phyloP scores from a whole-genome alignment of 108 stramenopile genomes.

The Nitzschia sp. region DNA sequence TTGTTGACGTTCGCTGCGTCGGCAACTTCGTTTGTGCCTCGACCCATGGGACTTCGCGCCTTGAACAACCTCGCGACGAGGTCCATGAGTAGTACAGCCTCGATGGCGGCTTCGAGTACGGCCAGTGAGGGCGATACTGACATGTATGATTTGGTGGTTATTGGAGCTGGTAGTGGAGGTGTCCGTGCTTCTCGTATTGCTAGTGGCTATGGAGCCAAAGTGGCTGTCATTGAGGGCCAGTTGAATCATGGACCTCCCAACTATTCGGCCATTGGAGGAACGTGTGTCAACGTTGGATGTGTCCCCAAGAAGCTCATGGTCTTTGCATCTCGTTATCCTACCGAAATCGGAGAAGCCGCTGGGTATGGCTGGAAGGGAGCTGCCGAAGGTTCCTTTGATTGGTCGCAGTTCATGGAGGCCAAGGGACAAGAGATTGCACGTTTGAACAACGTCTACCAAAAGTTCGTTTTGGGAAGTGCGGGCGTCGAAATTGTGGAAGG shows the following conservation, averaged over 20 bases:
- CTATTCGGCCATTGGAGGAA: conserved; percentile 78
- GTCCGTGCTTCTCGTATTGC: conserved; percentile 72
- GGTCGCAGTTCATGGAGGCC: conserved; percentile 59
- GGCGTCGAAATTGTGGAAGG: conserved; percentile 67
- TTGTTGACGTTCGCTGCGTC: conserved; percentile 7
- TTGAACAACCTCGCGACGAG: background rate
- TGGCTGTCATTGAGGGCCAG: conserved; percentile 80
- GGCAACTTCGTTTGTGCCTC: conserved; percentile 12
- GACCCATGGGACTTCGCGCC: background rate
- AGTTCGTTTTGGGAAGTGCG: conserved; percentile 56
- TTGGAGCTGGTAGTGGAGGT: conserved; percentile 78
- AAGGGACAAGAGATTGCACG: conserved; percentile 63
- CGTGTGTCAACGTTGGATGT: conserved; percentile 97
- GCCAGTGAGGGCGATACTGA: background rate
- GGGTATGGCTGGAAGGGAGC: conserved; percentile 72
- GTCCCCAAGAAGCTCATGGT: conserved; percentile 64
- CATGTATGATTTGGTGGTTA: conserved; percentile 68
- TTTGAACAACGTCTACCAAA: conserved; percentile 64
- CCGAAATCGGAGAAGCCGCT: conserved; percentile 48
- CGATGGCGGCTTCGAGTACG: background rate
- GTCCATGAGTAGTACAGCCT: background rate
- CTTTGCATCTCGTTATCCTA: conserved; percentile 61
- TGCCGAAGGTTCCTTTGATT: conserved; percentile 49
- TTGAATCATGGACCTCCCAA: conserved; percentile 41
- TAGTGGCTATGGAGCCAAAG: conserved; percentile 82